Conservation (phyloP, 768 basidiomycete species). For the Exsudoporus frostii region DNA sequence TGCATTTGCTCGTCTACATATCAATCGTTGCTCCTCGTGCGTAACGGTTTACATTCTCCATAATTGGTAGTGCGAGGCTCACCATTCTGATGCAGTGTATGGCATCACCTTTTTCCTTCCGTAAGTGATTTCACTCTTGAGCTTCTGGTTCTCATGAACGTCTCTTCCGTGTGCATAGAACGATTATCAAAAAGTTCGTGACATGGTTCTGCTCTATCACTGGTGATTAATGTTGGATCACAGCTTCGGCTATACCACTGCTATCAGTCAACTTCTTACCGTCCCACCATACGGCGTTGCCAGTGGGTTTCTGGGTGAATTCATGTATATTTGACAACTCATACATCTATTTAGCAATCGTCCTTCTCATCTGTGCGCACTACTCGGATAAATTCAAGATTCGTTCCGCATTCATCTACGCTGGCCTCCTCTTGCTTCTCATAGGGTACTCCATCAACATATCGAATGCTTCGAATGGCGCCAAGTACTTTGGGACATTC, state of each 20-base stretch:
- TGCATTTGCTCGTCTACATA: slow-evolving; percentile 31
- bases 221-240: slow-evolving; percentile 1
- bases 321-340: neutral
- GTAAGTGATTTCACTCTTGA: slow-evolving; percentile 38
- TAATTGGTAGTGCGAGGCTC: neutral
- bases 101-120: slow-evolving; percentile 71
- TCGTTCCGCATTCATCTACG: slow-evolving; percentile 58
- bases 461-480: slow-evolving; percentile 46
- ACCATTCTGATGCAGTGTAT: slow-evolving; percentile 43
- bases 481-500: slow-evolving; percentile 73
- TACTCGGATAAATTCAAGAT: slow-evolving; percentile 55
- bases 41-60: slow-evolving; percentile 22
- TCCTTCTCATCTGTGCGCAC: slow-evolving; percentile 49
- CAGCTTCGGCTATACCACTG: slow-evolving; percentile 57
- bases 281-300: slow-evolving; percentile 66
- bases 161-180: slow-evolving; percentile 32
- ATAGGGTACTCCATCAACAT: slow-evolving; percentile 67
- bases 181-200: slow-evolving; percentile 52
- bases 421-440: slow-evolving; percentile 46
- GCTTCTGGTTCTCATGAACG: neutral
- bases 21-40: slow-evolving; percentile 56
- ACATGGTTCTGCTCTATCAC: neutral
- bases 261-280: slow-evolving; percentile 62
- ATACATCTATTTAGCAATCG: slow-evolving; percentile 40
- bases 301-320: slow-evolving; percentile 39